These are phyloP conservation scores for Seminavis robusta DNA, from an alignment of 108 stramenopile genomes.

Conservation along the genomic window DNA sequence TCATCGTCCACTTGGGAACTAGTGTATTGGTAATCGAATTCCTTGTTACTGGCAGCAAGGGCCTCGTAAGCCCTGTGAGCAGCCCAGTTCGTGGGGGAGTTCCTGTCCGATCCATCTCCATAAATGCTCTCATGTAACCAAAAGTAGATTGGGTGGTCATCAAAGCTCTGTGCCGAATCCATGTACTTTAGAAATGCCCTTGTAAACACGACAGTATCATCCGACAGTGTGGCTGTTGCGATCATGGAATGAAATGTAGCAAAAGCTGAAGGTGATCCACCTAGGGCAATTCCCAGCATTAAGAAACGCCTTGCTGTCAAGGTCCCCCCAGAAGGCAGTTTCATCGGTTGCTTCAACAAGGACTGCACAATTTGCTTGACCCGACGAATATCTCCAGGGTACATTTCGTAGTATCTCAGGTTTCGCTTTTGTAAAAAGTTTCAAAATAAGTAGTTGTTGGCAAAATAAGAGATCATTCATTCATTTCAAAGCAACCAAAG, in stretches of 20 bases:
- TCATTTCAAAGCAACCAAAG: no score
- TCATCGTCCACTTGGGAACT: conserved; percentile 13
- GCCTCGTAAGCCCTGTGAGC: conserved; percentile 39
- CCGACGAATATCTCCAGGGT: conserved; percentile 77
- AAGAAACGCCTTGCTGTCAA: conserved; percentile 88
- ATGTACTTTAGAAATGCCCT: conserved; percentile 75
- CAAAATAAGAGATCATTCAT: conserved; percentile 53
- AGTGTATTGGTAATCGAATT: conserved; percentile 62
- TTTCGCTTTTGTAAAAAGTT: conserved; percentile 73
- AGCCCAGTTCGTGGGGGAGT: conserved; percentile 72
- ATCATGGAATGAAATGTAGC: conserved; percentile 76
- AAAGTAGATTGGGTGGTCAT: conserved; percentile 90
- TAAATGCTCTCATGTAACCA: conserved; percentile 93
- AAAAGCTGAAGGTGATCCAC: conserved; percentile 75
- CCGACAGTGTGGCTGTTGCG: conserved; percentile 71
- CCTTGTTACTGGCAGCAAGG: background rate
- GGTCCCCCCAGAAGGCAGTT: conserved; percentile 77
- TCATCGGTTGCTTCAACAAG: conserved; percentile 37
- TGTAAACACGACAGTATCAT: conserved; percentile 29
- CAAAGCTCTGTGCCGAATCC: conserved; percentile 81
- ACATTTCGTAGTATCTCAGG: conserved; percentile 80
- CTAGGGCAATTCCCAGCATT: conserved; percentile 81
- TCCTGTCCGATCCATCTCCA: conserved; percentile 52
- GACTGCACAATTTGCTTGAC: conserved; percentile 75
- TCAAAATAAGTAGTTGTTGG: conserved; percentile 70